These are phyloP conservation scores for Intubia oerlemansii DNA, from an alignment of 2,329 filamentous ascomycete species.

Conservation along the genomic window DNA sequence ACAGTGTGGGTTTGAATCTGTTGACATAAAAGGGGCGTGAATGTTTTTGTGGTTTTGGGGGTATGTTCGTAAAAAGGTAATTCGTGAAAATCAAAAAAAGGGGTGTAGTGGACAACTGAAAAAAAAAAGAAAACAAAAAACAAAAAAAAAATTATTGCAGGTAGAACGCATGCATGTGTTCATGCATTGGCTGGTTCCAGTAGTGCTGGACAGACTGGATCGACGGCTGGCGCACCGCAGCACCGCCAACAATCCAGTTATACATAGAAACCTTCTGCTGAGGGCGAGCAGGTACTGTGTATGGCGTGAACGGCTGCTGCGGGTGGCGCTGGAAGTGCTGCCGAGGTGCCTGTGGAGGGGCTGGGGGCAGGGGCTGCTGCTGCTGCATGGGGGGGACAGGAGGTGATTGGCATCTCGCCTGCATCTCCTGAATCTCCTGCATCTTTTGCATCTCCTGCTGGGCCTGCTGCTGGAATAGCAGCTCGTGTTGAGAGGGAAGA, in stretches of 20 bases:
- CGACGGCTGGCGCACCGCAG: too few relatives aligned
- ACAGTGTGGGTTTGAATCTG: too few relatives aligned
- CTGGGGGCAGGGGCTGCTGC: background rate
- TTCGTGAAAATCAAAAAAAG: conserved; percentile 1
- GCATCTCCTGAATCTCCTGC: too few relatives aligned
- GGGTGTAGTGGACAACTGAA: background rate
- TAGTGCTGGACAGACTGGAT: conserved; percentile 1
- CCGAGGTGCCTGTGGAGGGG: background rate
- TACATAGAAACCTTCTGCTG: too few relatives aligned
- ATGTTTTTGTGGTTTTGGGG: too few relatives aligned
- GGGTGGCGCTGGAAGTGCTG: background rate
- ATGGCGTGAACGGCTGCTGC: too few relatives aligned
- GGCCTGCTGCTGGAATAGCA: conserved; percentile 3
- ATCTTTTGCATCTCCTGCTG: conserved; percentile 19
- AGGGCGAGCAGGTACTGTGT: too few relatives aligned
- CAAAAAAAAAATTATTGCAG: conserved; percentile 1
- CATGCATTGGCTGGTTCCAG: conserved; percentile 3
- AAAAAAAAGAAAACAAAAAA: conserved; percentile 1
- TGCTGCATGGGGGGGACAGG: conserved; percentile 6
- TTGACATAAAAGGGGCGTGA: conserved; percentile 1
- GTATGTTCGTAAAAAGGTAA: too few relatives aligned
- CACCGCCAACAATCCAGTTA: too few relatives aligned
- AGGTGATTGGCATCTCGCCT: too few relatives aligned
- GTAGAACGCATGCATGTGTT: conserved; percentile 2
- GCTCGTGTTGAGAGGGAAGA: conserved; percentile 1